Conservation (phyloP, 2,329 filamentous ascomycete genomes). For the Trichoderma harzianum region DNA sequence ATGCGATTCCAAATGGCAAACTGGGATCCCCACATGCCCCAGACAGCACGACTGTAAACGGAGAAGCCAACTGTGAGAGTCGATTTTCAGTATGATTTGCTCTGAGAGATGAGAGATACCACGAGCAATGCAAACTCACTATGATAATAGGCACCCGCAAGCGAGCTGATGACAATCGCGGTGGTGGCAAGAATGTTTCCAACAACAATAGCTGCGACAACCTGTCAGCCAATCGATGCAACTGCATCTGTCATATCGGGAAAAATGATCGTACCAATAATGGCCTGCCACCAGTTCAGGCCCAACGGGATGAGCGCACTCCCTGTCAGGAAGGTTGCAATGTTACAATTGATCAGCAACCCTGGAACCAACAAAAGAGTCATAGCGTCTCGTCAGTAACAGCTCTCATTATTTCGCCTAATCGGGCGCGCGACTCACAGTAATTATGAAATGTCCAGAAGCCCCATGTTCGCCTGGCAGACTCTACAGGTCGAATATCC, state of each 20-base stretch:
- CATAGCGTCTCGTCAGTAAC: background rate
- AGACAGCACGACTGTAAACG: slow-evolving; percentile 36
- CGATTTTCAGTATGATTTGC: background rate
- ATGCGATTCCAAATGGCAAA: slow-evolving; percentile 43
- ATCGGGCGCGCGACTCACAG: slow-evolving; percentile 32
- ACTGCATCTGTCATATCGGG: background rate
- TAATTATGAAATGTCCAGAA: slow-evolving; percentile 43
- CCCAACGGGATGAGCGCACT: slow-evolving; percentile 41
- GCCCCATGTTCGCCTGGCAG: slow-evolving; percentile 41
- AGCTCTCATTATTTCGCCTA: background rate
- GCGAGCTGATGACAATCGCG: slow-evolving; percentile 41
- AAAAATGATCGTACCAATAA: slow-evolving; percentile 32
- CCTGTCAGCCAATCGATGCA: background rate
- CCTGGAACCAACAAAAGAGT: slow-evolving; percentile 27
- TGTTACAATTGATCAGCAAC: slow-evolving; percentile 47
- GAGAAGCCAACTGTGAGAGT: slow-evolving; percentile 35
- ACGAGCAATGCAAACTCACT: slow-evolving; percentile 24
- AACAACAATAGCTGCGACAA: slow-evolving; percentile 31
- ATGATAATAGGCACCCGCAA: slow-evolving; percentile 42
- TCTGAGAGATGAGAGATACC: too few relatives aligned
- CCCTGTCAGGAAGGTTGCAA: slow-evolving; percentile 40
- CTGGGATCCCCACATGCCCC: slow-evolving; percentile 43
- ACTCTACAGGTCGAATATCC: slow-evolving; percentile 48
- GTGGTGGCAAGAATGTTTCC: slow-evolving; percentile 39
- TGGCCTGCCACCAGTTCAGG: slow-evolving; percentile 42